These are phyloP conservation scores for Neurospora africana DNA, from an alignment of 495 filamentous ascomycete species.

Conservation along the genomic window DNA sequence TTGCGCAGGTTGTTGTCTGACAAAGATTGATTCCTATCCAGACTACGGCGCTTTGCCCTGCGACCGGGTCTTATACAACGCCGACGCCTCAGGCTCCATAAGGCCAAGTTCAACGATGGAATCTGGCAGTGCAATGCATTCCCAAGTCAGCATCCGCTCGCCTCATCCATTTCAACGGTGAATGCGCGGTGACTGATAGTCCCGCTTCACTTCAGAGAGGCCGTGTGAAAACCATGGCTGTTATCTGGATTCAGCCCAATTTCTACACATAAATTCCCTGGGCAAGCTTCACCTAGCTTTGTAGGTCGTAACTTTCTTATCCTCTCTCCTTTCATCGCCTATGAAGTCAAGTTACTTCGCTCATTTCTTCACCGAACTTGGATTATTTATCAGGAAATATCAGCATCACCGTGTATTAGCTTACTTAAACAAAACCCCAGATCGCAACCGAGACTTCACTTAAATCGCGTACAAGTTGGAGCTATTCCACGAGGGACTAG, in stretches of 20 bases:
- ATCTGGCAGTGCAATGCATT: background rate
- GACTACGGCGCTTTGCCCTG: background rate
- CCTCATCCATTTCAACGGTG: background rate
- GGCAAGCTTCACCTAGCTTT: background rate
- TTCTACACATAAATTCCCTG: background rate
- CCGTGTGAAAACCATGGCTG: background rate
- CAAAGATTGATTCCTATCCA: background rate
- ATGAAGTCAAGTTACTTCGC: background rate
- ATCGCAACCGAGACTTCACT: background rate
- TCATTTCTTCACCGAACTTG: background rate
- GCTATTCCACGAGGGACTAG: background rate
- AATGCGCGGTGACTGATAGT: background rate
- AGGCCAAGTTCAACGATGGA: background rate
- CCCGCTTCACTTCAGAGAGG: background rate
- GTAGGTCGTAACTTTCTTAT: background rate
- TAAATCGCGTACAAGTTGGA: background rate
- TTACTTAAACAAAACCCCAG: background rate
- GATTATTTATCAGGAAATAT: background rate
- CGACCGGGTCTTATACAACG: background rate
- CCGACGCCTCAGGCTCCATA: background rate
- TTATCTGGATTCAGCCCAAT: background rate
- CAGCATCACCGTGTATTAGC: background rate
- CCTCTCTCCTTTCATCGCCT: background rate
- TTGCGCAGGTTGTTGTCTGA: background rate
- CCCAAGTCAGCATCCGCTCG: background rate